Evolutionary conservation across 164 flowering plant species (phyloP).

Genomic region (Vitis vinifera): DNA sequence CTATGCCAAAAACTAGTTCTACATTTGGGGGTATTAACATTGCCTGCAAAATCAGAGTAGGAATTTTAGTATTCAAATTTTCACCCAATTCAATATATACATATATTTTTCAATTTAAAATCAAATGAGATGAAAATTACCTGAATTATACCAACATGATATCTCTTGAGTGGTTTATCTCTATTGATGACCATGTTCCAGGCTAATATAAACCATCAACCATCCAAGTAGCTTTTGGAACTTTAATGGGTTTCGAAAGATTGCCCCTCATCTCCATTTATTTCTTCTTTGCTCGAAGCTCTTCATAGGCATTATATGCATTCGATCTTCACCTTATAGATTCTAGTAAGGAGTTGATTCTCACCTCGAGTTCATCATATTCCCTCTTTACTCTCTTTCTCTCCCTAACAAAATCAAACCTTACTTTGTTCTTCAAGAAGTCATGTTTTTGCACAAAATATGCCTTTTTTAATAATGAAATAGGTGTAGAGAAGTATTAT

Average conservation of each 20-base stretch:
- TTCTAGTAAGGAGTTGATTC: slow-evolving; percentile 82
- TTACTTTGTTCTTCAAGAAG: slow-evolving; percentile 72
- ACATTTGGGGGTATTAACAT: slow-evolving; percentile 78
- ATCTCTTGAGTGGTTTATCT: slow-evolving; percentile 65
- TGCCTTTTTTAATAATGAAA: slow-evolving; percentile 16
- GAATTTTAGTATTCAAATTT: background rate
- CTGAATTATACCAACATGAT: slow-evolving; percentile 92
- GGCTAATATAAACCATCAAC: slow-evolving; percentile 92
- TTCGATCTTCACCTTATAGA: slow-evolving; percentile 82
- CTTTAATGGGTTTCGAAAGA: slow-evolving; percentile 46
- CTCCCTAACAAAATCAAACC: slow-evolving; percentile 81
- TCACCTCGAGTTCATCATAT: slow-evolving; percentile 91
- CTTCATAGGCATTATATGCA: slow-evolving; percentile 82
- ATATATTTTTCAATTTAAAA: background rate
- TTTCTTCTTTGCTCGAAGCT: slow-evolving; percentile 64
- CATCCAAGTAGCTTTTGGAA: slow-evolving; percentile 95
- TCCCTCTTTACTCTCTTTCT: slow-evolving; percentile 84
- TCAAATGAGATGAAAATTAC: slow-evolving; percentile 24
- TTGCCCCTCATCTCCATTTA: slow-evolving; percentile 54
- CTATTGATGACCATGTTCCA: slow-evolving; percentile 79
- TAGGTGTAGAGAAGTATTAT: too few species aligned
- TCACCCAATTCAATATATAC: background rate
- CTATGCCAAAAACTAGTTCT: slow-evolving; percentile 50
- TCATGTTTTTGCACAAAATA: slow-evolving; percentile 83
- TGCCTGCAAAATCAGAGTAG: slow-evolving; percentile 34